Percentiles rank a stretch among this genome's conserved stretches.
These are phyloP conservation scores for Aegilops longissima DNA, from an alignment of 176 grass and related monocot genomes.

Conservation along the genomic window DNA sequence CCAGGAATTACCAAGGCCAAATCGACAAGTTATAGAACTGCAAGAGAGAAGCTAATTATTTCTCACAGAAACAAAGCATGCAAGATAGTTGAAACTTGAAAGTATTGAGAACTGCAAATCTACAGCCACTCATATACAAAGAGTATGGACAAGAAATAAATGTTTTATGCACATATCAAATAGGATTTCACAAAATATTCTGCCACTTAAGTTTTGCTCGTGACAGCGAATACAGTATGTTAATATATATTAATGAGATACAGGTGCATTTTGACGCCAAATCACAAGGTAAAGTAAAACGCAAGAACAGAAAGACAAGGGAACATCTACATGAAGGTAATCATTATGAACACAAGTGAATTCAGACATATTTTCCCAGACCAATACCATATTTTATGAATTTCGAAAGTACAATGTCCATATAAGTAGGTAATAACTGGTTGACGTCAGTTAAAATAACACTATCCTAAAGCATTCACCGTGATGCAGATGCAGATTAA, in stretches of 20 bases:
- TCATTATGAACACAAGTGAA: not conserved
- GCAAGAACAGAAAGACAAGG: not conserved
- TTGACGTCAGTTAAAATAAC: not conserved
- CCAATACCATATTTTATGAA: not conserved
- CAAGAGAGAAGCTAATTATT: conserved; percentile 27
- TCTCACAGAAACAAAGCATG: not conserved
- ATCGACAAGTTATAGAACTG: not conserved
- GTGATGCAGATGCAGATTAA: conserved; percentile 1
- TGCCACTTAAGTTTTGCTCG: not conserved
- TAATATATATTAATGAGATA: not conserved
- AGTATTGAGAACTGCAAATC: not conserved
- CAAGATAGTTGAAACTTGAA: conserved; percentile 7
- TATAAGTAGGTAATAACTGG: not conserved
- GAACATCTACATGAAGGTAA: not conserved
- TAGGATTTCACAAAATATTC: not conserved
- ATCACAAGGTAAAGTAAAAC: not conserved
- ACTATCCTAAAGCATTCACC: not conserved
- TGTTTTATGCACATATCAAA: conserved; percentile 6
- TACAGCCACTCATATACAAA: not conserved
- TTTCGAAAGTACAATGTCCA: not conserved
- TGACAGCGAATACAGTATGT: not conserved
- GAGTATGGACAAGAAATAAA: not conserved
- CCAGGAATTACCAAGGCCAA: conserved; percentile 24
- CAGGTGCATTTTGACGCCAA: not conserved
- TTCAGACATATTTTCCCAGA: conserved; percentile 3